These are phyloP conservation scores for Starmerella tilneyi DNA, from an alignment of 805 yeast species.

Conservation along the genomic window DNA sequence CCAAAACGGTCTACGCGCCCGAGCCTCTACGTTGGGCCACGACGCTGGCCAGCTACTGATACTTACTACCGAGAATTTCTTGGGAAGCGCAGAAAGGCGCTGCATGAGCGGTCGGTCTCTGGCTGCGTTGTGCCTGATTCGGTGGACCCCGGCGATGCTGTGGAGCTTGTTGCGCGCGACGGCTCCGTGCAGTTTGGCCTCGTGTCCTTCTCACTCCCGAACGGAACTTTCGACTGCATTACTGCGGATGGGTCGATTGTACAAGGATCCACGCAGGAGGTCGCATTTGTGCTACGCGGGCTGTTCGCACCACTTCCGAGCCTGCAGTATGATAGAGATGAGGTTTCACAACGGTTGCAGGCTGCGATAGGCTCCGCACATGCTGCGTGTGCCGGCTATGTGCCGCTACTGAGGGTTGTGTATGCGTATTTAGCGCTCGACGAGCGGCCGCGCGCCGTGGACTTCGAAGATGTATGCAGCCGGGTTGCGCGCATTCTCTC, in stretches of 20 bases:
- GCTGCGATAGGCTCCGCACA: not conserved
- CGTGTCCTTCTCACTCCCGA: constrained; percentile 20
- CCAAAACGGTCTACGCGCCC: constrained; percentile 10
- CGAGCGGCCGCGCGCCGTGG: constrained; percentile 16
- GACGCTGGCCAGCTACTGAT: constrained; percentile 20
- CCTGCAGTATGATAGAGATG: not conserved
- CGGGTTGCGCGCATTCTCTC: not conserved
- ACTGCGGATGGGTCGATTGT: constrained; percentile 6
- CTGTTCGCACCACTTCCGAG: constrained; percentile 7
- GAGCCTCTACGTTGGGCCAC: constrained; percentile 17
- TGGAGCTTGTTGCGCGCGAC: constrained; percentile 16
- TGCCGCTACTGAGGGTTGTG: constrained; percentile 12
- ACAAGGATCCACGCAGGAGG: constrained; percentile 8
- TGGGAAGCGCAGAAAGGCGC: no score
- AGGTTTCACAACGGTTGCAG: not conserved
- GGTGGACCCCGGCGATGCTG: constrained; percentile 23
- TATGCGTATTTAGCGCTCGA: constrained; percentile 11
- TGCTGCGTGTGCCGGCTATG: not conserved
- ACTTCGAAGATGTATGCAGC: constrained; percentile 12
- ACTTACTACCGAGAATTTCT: constrained; percentile 12
- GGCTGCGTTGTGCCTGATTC: constrained; percentile 9
- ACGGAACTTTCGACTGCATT: constrained; percentile 18
- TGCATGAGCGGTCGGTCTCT: not conserved
- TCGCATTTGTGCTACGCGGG: constrained; percentile 15
- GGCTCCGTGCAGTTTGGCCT: constrained; percentile 18